Evolutionary conservation across 2,329 filamentous ascomycete species (phyloP).

Genomic region (Aspergillus eucalypticola): DNA sequence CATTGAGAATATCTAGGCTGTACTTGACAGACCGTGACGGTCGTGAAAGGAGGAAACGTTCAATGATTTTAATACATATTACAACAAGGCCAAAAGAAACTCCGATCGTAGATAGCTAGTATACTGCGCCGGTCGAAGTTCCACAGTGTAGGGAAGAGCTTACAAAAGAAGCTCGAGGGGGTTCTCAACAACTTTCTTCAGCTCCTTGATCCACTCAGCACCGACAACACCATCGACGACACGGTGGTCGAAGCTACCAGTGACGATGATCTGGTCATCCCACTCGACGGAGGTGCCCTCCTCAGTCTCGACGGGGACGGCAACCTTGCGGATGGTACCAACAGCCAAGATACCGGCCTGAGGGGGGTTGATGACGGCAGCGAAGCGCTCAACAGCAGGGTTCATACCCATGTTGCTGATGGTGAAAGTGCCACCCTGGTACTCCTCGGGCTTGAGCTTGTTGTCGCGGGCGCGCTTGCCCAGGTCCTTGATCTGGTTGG

Average conservation of each 20-base stretch:
- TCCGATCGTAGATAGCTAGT: conserved; percentile 22
- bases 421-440: conserved; percentile 97
- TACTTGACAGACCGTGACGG: conserved; percentile 30
- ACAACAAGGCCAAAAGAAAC: conserved; percentile 24
- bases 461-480: conserved; percentile 93
- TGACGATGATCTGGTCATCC: conserved; percentile 97
- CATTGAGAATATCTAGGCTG: conserved; percentile 33
- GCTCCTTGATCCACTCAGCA: conserved; percentile 91
- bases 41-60: conserved; percentile 24
- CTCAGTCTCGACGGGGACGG: conserved; percentile 80
- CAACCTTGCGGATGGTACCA: conserved; percentile 93
- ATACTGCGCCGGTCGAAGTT: conserved; percentile 15
- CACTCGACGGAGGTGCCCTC: conserved; percentile 80
- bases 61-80: conserved; percentile 41
- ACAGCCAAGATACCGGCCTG: conserved; percentile 95
- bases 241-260: conserved; percentile 97
- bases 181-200: conserved; percentile 98
- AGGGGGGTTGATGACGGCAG: conserved; percentile 97
- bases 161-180: conserved; percentile 91
- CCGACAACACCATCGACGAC: conserved; percentile 95
- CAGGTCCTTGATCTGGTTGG: conserved; percentile 87
- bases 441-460: conserved; percentile 99
- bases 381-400: conserved; percentile 91
- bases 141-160: conserved; percentile 24
- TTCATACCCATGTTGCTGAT: conserved; percentile 99